Evolutionary conservation across 2,329 filamentous ascomycete species (phyloP).

Genomic region (Tolypocladium nubicola): DNA sequence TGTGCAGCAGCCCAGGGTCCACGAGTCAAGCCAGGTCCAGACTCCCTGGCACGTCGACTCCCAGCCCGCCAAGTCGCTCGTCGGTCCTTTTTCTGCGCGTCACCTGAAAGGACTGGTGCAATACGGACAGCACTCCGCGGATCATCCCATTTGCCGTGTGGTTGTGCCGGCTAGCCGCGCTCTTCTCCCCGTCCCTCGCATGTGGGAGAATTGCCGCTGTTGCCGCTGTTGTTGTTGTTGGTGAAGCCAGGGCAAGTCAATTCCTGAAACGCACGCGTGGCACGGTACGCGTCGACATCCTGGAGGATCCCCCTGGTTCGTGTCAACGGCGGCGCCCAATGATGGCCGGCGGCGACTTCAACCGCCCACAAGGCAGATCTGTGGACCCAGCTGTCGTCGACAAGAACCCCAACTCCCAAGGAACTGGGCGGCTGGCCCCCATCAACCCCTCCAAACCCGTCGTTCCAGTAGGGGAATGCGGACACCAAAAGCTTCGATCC

Average conservation of each 20-base stretch:
- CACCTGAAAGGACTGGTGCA: not conserved
- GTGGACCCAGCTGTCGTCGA: conserved; percentile 9
- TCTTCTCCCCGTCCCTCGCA: not conserved
- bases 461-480: conserved; percentile 5
- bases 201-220: not conserved
- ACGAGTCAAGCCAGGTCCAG: conserved; percentile 21
- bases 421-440: conserved; percentile 4
- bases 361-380: conserved; percentile 12
- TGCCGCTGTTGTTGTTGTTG: not conserved
- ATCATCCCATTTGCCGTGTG: not conserved
- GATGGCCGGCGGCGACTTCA: conserved; percentile 3
- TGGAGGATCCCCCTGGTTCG: conserved; percentile 1
- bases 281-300: conserved; percentile 2
- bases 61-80: conserved; percentile 1
- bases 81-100: conserved; percentile 4
- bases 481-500: conserved; percentile 12
- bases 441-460: conserved; percentile 7
- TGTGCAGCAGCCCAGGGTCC: conserved; percentile 18
- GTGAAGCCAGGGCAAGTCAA: not conserved
- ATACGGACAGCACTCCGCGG: not conserved
- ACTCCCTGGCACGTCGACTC: conserved; percentile 1
- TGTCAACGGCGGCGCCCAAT: conserved; percentile 5
- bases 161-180: not conserved
- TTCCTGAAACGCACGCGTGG: conserved; percentile 8
- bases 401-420: conserved; percentile 6